These are phyloP conservation scores for Trebouxia sp. DNA, from an alignment of 139 green algal genomes.

Conservation along the genomic window DNA sequence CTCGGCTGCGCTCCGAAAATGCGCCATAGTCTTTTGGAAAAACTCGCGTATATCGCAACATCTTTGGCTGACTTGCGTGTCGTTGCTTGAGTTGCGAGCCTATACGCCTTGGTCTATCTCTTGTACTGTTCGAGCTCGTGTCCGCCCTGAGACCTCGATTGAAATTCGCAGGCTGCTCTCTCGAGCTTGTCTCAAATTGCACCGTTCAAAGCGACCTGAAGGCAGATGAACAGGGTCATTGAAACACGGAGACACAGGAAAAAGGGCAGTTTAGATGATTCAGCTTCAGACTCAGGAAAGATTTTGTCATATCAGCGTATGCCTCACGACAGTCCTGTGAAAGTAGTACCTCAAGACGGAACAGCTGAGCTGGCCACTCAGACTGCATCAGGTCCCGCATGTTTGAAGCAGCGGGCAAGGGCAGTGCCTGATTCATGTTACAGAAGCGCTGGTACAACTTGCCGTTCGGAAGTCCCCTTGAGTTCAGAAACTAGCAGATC, in stretches of 20 bases:
- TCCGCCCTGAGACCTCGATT: background rate
- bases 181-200: background rate
- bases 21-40: too few species aligned
- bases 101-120: too few species aligned
- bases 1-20: too few species aligned
- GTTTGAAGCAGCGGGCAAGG: background rate
- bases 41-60: too few species aligned
- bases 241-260: background rate
- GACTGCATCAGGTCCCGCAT: background rate
- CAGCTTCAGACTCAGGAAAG: slow-evolving; percentile 17
- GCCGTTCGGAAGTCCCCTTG: background rate
- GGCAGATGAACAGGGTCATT: background rate
- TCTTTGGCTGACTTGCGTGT: too few species aligned
- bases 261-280: slow-evolving; percentile 4
- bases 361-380: slow-evolving; percentile 15
- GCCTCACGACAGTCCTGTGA: background rate
- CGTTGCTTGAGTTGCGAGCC: too few species aligned
- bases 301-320: slow-evolving; percentile 17
- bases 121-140: too few species aligned
- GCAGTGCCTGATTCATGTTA: background rate
- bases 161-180: too few species aligned
- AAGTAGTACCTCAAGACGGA: background rate
- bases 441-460: background rate
- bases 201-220: too few species aligned
- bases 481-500: slow-evolving; percentile 23